Evolutionary conservation across 2,329 filamentous ascomycete genomes (phyloP), one percentile per base, ranked within the genome.

Genomic region (Aspergillus eucalypticola): DNA sequence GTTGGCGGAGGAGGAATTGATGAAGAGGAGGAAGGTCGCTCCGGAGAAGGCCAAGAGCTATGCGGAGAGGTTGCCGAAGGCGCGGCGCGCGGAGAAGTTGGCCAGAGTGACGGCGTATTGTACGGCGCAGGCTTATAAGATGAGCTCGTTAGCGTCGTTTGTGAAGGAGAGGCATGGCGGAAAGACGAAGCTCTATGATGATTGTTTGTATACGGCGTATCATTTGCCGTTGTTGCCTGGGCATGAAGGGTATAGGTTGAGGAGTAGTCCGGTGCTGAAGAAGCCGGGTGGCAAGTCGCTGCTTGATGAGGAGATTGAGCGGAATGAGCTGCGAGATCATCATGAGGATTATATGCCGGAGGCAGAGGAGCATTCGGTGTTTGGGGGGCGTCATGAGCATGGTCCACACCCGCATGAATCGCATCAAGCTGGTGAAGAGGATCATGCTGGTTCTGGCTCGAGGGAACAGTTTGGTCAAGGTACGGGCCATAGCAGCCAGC

Each of bases 151-250:
- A n/a, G 92, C 93, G 13, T 87, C 91, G 35, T 99, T 99, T 73
- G 82, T 97, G 62, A 89, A 90, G 68, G 90, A 91, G 65, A 89
- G 89, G 70, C 95, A 99, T 78, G 88, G 90, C 32, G 94, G 93
- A 1, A 90, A 92, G 77, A 96, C 94, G 13, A 99, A 99, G 78
- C 83, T 98, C 5, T 99, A 99, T 77, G 95, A 99, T 75, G 95
- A 99, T 76, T 99, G 95, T 72, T 81, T 99, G 23, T 99, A 99
- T 73, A 91, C 89, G 25, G 94, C 96, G 51, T 99, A 99, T 75
- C 93, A 97, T 73, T 80, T 97, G 29, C 95, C 95, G 5, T 80
- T 99, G 15, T 82, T 98, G 56, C 90, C 91, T 2, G 95, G 94
- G 1, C 86, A 83, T 50, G 92, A 96, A 52, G 94, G 95, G 1